Evolutionary conservation across 108 stramenopile species (phyloP).

Genomic region (Pseudonitzschia multiseries): DNA sequence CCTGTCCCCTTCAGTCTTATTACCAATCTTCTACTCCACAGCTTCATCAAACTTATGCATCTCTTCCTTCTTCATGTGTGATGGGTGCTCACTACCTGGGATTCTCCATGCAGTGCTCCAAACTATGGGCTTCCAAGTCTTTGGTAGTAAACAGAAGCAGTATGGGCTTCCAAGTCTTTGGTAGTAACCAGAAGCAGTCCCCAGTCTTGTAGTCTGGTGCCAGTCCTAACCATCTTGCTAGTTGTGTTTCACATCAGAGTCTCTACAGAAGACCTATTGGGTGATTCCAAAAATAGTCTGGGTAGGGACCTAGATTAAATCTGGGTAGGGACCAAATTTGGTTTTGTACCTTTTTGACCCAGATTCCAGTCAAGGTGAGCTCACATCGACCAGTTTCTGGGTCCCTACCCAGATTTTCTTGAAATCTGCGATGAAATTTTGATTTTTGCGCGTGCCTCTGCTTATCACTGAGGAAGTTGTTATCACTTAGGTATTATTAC

Average conservation of each 20-base stretch:
- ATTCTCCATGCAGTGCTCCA: background rate
- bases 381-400: no score
- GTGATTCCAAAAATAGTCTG: no score
- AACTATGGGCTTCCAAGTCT: background rate
- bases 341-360: no score
- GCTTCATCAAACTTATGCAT: background rate
- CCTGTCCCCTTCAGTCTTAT: background rate
- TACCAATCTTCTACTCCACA: background rate
- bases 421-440: no score
- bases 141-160: background rate
- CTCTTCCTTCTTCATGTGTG: background rate
- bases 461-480: no score
- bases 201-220: background rate
- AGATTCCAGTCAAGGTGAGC: no score
- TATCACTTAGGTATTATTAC: conserved; percentile 11
- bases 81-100: background rate
- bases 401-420: no score
- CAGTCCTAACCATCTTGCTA: conserved; percentile 12
- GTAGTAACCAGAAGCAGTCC: background rate
- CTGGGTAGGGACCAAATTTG: no score
- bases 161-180: background rate
- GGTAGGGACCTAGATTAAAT: no score
- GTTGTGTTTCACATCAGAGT: no score
- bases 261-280: no score
- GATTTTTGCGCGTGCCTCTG: no score